phyloP scores from a whole-genome alignment of 257 asterid species.

The Solanum peruvianum region DNA sequence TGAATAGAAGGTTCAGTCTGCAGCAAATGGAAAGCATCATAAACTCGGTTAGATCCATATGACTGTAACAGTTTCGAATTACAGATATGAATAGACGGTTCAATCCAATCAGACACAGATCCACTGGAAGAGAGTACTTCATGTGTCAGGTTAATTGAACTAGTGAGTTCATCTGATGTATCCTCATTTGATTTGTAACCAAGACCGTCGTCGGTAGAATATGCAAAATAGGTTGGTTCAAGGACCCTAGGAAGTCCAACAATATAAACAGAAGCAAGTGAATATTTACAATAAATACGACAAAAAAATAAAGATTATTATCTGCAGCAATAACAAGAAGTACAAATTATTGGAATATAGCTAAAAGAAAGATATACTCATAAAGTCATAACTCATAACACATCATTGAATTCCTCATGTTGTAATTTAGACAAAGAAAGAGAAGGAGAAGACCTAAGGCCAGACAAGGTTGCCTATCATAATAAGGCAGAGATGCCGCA shows the following conservation, averaged over 20 bases:
- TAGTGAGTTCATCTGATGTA: neutral
- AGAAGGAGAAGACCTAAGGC: neutral
- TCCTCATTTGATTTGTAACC: constrained; percentile 1
- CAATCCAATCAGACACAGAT: constrained; percentile 42
- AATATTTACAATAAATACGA: neutral
- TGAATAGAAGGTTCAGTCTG: constrained; percentile 58
- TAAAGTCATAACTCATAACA: neutral
- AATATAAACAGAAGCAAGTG: neutral
- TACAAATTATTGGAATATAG: neutral
- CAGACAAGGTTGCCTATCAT: neutral
- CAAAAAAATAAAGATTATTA: neutral
- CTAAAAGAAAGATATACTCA: neutral
- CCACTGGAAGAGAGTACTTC: constrained; percentile 6
- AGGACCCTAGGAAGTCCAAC: constrained; percentile 25
- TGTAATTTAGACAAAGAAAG: neutral
- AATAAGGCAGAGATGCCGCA: neutral
- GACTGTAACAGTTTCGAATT: constrained; percentile 15
- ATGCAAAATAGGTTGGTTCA: constrained; percentile 8
- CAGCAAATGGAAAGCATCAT: constrained; percentile 47
- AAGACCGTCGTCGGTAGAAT: neutral
- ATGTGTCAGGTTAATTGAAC: constrained; percentile 4
- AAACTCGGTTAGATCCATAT: constrained; percentile 28
- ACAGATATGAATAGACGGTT: constrained; percentile 29
- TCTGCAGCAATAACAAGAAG: neutral
- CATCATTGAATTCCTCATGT: neutral